Evolutionary conservation across 129 eudicot species (phyloP).

Genomic region (Deinandra increscens): DNA sequence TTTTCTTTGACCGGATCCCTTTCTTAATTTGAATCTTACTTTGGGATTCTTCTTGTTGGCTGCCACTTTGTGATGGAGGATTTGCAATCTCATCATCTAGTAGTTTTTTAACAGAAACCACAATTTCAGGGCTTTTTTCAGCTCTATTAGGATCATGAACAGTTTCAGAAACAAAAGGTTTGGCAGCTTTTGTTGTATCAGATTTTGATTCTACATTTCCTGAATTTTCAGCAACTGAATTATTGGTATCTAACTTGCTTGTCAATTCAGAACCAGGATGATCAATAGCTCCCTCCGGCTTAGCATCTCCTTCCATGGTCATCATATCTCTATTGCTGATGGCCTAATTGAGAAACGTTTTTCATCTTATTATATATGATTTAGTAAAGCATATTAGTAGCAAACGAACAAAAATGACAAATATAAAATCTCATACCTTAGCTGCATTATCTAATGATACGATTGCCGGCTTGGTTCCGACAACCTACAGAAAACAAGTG

Average conservation of each 20-base stretch:
- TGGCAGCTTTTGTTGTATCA: slow-evolving; percentile 24
- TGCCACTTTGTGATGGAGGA: slow-evolving; percentile 39
- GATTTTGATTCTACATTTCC: slow-evolving; percentile 27
- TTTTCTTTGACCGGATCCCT: slow-evolving; percentile 26
- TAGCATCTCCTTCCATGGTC: slow-evolving; percentile 30
- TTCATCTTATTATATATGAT: slow-evolving; percentile 6
- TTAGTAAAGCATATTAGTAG: not conserved
- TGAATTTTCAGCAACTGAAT: slow-evolving; percentile 30
- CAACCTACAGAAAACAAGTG: slow-evolving; percentile 29
- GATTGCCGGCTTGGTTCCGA: slow-evolving; percentile 26
- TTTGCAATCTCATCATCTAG: slow-evolving; percentile 30
- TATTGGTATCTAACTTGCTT: slow-evolving; percentile 37
- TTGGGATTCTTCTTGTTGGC: slow-evolving; percentile 20
- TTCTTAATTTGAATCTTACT: slow-evolving; percentile 10
- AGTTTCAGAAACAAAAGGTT: slow-evolving; percentile 33
- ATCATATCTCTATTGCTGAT: slow-evolving; percentile 40
- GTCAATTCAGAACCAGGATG: slow-evolving; percentile 24
- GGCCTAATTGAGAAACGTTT: slow-evolving; percentile 15
- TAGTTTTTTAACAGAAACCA: slow-evolving; percentile 15
- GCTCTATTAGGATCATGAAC: slow-evolving; percentile 30
- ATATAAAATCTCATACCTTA: slow-evolving; percentile 30
- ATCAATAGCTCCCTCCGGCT: slow-evolving; percentile 25
- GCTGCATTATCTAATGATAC: slow-evolving; percentile 30
- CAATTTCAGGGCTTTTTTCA: slow-evolving; percentile 29
- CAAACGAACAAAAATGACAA: slow-evolving; percentile 7